phyloP scores from a whole-genome alignment of 495 filamentous ascomycete species.

The Lepraria neglecta region DNA sequence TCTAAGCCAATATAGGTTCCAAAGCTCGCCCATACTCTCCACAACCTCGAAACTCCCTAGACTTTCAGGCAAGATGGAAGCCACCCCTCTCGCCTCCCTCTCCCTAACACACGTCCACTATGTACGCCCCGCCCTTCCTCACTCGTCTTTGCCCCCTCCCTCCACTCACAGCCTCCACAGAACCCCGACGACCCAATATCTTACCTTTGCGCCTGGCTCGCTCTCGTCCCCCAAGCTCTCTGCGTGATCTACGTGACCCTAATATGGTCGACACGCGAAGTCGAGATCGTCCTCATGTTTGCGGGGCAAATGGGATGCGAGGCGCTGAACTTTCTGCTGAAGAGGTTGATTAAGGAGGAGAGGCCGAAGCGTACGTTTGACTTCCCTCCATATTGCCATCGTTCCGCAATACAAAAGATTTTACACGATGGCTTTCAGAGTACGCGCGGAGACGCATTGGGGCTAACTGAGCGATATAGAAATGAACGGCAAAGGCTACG shows the following conservation, averaged over 20 bases:
- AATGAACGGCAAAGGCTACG: constrained; percentile 87
- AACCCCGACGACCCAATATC: constrained; percentile 82
- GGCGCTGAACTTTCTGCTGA: constrained; percentile 83
- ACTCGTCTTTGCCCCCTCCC: background rate
- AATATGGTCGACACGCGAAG: constrained; percentile 81
- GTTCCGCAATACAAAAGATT: too few species aligned
- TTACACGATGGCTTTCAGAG: too few species aligned
- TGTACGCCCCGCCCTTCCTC: constrained; percentile 46
- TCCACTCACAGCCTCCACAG: constrained; percentile 39
- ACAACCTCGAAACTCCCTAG: background rate
- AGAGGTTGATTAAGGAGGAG: constrained; percentile 86
- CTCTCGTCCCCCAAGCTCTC: constrained; percentile 85
- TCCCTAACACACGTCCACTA: constrained; percentile 96
- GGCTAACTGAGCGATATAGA: constrained; percentile 39
- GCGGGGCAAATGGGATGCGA: constrained; percentile 89
- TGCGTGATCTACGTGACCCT: constrained; percentile 84
- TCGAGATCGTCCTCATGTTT: constrained; percentile 87
- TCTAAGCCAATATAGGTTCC: background rate
- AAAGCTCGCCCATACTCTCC: background rate
- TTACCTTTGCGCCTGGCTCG: constrained; percentile 83
- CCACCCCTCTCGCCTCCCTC: constrained; percentile 74
- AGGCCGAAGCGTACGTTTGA: constrained; percentile 60
- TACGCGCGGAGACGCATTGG: background rate
- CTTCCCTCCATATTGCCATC: too few species aligned
- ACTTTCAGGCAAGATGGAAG: constrained; percentile 46